Evolutionary conservation across 768 basidiomycete genomes (phyloP).

Genomic region (Agrocybe pediades): DNA sequence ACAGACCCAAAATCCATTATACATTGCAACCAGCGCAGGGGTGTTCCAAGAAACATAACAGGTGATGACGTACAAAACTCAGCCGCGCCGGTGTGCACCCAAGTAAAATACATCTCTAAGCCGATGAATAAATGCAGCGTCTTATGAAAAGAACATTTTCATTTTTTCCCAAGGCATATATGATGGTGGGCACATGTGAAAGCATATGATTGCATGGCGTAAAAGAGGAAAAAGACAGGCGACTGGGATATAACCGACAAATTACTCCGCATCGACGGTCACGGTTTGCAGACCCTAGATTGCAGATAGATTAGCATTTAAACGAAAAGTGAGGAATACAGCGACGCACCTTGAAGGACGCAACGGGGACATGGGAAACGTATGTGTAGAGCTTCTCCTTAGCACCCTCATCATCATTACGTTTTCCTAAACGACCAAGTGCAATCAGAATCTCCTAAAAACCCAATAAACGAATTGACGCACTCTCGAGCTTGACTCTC

Average conservation of each 20-base stretch:
- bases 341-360: slow-evolving; percentile 77
- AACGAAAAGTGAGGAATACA: neutral
- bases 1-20: neutral
- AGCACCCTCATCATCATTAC: slow-evolving; percentile 98
- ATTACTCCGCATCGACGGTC: slow-evolving; percentile 77
- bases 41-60: neutral
- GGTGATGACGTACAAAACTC: too few species aligned
- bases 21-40: neutral
- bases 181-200: slow-evolving; percentile 15
- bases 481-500: slow-evolving; percentile 92
- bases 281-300: slow-evolving; percentile 81
- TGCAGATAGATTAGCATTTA: slow-evolving; percentile 7
- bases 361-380: slow-evolving; percentile 78
- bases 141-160: neutral
- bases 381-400: slow-evolving; percentile 98
- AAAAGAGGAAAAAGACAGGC: slow-evolving; percentile 16
- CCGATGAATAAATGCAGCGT: neutral
- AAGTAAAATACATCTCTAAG: neutral
- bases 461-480: slow-evolving; percentile 10
- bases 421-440: slow-evolving; percentile 66
- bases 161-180: slow-evolving; percentile 7
- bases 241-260: slow-evolving; percentile 14
- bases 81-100: too few species aligned
- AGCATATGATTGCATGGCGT: slow-evolving; percentile 22
- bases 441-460: slow-evolving; percentile 2